Percentiles rank a stretch among this genome's conserved stretches.
These are phyloP conservation scores for Rhododendron williamsianum DNA, from an alignment of 148 eudicot species.

Conservation along the genomic window DNA sequence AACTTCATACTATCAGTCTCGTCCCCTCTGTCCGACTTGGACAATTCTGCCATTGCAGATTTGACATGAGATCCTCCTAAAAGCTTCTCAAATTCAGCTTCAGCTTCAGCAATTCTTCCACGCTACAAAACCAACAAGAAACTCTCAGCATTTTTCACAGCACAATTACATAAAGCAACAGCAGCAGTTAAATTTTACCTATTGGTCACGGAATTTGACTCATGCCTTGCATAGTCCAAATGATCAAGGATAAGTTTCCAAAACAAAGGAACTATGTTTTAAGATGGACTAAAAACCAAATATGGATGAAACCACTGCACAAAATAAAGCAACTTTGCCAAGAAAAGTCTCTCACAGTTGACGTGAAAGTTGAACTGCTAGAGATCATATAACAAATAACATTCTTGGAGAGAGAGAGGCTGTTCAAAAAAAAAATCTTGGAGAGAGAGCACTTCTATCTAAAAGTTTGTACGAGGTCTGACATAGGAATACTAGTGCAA, in stretches of 20 bases:
- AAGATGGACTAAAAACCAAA: background rate
- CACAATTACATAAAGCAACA: background rate
- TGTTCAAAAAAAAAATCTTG: background rate
- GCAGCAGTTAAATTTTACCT: background rate
- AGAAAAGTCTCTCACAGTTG: background rate
- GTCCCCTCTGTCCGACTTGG: conserved; percentile 69
- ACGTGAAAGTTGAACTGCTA: background rate
- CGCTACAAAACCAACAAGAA: conserved; percentile 31
- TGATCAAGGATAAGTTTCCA: background rate
- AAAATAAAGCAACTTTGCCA: background rate
- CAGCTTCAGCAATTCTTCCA: conserved; percentile 80
- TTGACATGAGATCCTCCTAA: conserved; percentile 65
- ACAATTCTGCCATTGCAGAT: conserved; percentile 71
- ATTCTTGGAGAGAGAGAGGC: background rate
- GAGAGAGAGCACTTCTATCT: background rate
- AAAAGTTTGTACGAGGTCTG: background rate
- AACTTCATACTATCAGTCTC: conserved; percentile 51
- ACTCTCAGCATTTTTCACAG: conserved; percentile 14
- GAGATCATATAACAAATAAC: background rate
- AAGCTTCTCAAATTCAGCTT: conserved; percentile 70
- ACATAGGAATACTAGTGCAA: background rate
- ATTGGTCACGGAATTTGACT: background rate
- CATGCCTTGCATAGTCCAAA: background rate
- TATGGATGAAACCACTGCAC: background rate
- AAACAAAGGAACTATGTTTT: background rate